Evolutionary conservation across 768 basidiomycete genomes (phyloP).

Genomic region (Lentinula sp.): DNA sequence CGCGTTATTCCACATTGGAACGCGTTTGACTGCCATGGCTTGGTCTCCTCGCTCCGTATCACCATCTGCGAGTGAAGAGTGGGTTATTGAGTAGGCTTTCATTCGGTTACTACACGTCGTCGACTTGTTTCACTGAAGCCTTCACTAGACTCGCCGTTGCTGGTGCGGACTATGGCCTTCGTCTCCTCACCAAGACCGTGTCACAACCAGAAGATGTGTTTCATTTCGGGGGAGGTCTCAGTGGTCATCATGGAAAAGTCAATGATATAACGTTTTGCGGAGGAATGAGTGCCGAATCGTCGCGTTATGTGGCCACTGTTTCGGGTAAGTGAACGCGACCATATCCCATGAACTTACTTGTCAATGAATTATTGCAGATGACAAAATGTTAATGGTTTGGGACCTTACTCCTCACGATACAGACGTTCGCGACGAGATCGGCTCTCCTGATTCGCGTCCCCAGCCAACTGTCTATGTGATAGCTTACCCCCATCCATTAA

Average conservation of each 20-base stretch:
- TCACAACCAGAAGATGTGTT: conserved; percentile 47
- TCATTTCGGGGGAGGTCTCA: conserved; percentile 72
- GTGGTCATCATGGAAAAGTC: conserved; percentile 73
- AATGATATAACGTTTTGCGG: conserved; percentile 81
- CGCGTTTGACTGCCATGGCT: conserved; percentile 65
- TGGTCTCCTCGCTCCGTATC: conserved; percentile 72
- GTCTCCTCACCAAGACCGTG: conserved; percentile 56
- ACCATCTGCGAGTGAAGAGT: conserved; percentile 55
- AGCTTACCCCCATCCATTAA: conserved; percentile 66
- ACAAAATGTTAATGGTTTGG: conserved; percentile 85
- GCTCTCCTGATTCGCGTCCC: conserved; percentile 31
- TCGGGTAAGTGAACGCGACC: conserved; percentile 45
- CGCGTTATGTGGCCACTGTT: conserved; percentile 74
- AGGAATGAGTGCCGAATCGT: conserved; percentile 59
- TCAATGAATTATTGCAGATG: conserved; percentile 38
- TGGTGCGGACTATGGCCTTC: conserved; percentile 61
- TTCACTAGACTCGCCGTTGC: conserved; percentile 60
- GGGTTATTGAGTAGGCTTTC: conserved; percentile 59
- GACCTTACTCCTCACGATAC: conserved; percentile 60
- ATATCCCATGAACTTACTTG: not conserved
- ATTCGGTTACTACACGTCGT: not conserved
- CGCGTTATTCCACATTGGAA: conserved; percentile 71
- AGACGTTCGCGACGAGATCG: conserved; percentile 21
- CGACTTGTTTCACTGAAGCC: conserved; percentile 5
- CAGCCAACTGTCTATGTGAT: conserved; percentile 79